phyloP scores from a whole-genome alignment of 352 stramenopile species.

The Phytophthora vignae region DNA sequence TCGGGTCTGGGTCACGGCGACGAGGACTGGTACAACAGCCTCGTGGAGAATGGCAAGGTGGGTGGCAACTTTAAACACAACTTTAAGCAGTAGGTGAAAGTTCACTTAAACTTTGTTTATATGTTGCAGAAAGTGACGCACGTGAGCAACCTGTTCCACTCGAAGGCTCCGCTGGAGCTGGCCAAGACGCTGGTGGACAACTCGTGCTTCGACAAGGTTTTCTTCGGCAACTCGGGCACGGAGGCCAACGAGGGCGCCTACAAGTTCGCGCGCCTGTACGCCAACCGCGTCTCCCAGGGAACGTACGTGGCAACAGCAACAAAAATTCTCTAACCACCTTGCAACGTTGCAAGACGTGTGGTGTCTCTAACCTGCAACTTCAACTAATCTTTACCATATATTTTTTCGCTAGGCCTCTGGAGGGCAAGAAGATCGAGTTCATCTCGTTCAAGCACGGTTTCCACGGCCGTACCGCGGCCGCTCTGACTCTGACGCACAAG shows the following conservation, averaged over 20 bases:
- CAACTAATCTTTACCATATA: neutral
- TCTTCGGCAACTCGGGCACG: slow-evolving; percentile 98
- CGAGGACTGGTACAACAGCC: slow-evolving; percentile 77
- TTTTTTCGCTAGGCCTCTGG: slow-evolving; percentile 51
- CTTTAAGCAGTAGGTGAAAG: neutral
- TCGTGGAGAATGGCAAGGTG: slow-evolving; percentile 62
- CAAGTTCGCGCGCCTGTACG: slow-evolving; percentile 89
- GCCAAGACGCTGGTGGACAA: slow-evolving; percentile 96
- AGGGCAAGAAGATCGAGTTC: slow-evolving; percentile 84
- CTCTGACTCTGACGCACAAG: slow-evolving; percentile 89
- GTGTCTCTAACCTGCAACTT: neutral
- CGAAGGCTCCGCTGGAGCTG: slow-evolving; percentile 92
- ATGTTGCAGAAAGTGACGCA: slow-evolving; percentile 88
- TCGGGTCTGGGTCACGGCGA: slow-evolving; percentile 92
- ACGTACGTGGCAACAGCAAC: slow-evolving; percentile 54
- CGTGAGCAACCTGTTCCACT: slow-evolving; percentile 98
- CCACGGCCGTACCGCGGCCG: slow-evolving; percentile 80
- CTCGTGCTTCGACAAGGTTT: slow-evolving; percentile 97
- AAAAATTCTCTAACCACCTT: neutral
- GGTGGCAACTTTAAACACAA: neutral
- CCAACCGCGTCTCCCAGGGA: slow-evolving; percentile 67
- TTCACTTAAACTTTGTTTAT: neutral
- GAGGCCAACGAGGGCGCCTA: slow-evolving; percentile 91
- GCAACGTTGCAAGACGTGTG: neutral
- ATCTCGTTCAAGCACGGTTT: slow-evolving; percentile 91